Evolutionary conservation across 129 eudicot species (phyloP).

Genomic region (Tagetes erecta): DNA sequence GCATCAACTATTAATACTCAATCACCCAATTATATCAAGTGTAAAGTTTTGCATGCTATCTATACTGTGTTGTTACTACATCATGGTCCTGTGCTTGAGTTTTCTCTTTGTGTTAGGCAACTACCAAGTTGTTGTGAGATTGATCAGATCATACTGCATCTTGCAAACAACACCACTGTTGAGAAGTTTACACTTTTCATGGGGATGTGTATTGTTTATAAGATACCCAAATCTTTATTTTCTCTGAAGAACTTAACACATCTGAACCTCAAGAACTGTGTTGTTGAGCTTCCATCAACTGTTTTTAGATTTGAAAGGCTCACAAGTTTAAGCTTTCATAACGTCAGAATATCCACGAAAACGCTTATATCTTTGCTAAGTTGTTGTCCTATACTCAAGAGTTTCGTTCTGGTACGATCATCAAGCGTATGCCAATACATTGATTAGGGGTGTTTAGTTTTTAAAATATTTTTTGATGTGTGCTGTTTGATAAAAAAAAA

Average conservation of each 20-base stretch:
- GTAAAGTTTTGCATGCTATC: background rate
- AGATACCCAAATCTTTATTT: background rate
- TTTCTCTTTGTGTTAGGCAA: constrained; percentile 13
- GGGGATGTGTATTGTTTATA: background rate
- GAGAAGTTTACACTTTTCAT: constrained; percentile 12
- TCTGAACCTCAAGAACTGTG: background rate
- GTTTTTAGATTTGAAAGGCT: background rate
- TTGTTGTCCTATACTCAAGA: constrained; percentile 7
- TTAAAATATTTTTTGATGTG: background rate
- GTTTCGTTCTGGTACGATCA: constrained; percentile 18
- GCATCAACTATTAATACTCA: background rate
- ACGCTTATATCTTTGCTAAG: background rate
- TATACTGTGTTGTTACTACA: constrained; percentile 17
- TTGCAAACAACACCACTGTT: constrained; percentile 17
- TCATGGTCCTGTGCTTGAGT: constrained; percentile 24
- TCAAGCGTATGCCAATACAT: too few species aligned
- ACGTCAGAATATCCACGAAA: background rate
- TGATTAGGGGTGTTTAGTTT: too few species aligned
- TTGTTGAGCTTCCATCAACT: background rate
- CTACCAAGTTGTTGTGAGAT: constrained; percentile 22
- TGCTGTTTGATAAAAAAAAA: background rate
- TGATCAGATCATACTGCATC: constrained; percentile 22
- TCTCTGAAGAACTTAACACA: background rate
- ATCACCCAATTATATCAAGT: background rate
- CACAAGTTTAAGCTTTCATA: background rate